Evolutionary conservation across 768 basidiomycete genomes (phyloP).

Genomic region (Dacryopinax spathularia): DNA sequence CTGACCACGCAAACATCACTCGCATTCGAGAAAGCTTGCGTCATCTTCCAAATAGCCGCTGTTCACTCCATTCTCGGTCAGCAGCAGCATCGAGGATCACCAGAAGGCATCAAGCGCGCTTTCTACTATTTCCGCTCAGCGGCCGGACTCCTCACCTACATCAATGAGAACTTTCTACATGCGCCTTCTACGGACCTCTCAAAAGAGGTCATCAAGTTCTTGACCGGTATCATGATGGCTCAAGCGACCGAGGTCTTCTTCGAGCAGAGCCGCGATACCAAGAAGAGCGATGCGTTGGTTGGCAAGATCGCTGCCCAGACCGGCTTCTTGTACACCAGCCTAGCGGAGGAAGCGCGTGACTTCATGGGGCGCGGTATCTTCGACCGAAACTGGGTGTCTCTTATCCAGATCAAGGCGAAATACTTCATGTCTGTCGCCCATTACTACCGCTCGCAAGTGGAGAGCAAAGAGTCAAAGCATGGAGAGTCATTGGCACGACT

Average conservation of each 20-base stretch:
- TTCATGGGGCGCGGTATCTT: conserved; percentile 94
- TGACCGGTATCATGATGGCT: conserved; percentile 73
- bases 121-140: conserved; percentile 83
- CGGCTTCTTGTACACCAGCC: conserved; percentile 60
- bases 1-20: conserved; percentile 88
- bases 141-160: conserved; percentile 94
- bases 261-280: conserved; percentile 88
- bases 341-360: conserved; percentile 90
- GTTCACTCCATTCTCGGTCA: conserved; percentile 87
- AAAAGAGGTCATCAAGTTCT: conserved; percentile 85
- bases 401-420: conserved; percentile 88
- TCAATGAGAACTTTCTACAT: conserved; percentile 98
- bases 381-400: conserved; percentile 82
- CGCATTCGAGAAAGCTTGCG: conserved; percentile 94
- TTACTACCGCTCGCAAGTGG: conserved; percentile 71
- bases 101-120: conserved; percentile 83
- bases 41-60: conserved; percentile 89
- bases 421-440: conserved; percentile 75
- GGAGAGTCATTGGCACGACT: conserved; percentile 77
- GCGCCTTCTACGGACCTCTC: conserved; percentile 91
- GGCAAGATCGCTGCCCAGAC: conserved; percentile 75
- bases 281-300: conserved; percentile 60
- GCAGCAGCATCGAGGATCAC: conserved; percentile 70
- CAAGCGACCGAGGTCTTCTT: conserved; percentile 95
- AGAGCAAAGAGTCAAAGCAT: conserved; percentile 60